These are phyloP conservation scores for Globisporangium middletonii DNA, from an alignment of 352 stramenopile genomes.

Conservation along the genomic window DNA sequence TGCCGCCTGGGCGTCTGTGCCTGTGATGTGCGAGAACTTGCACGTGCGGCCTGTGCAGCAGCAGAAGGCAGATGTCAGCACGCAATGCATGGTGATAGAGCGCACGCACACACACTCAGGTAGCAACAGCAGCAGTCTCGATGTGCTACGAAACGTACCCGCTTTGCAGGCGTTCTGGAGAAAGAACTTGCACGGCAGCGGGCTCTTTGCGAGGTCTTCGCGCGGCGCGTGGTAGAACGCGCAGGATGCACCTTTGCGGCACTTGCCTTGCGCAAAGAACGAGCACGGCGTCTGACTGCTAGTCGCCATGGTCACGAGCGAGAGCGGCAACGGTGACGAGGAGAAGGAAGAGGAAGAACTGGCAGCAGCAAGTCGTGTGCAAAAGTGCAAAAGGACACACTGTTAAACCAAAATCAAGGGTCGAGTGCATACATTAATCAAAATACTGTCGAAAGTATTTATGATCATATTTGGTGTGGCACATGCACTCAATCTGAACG, in stretches of 20 bases:
- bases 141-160: conserved; percentile 7
- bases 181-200: conserved; percentile 68
- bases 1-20: conserved; percentile 14
- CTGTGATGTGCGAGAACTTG: conserved; percentile 52
- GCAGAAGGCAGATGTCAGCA: too few species aligned
- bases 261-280: conserved; percentile 69
- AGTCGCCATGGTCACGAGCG: not conserved
- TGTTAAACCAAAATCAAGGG: too few species aligned
- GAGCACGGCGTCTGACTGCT: conserved; percentile 23
- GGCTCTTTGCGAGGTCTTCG: conserved; percentile 29
- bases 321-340: too few species aligned
- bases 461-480: too few species aligned
- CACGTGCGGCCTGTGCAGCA: conserved; percentile 48
- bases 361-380: too few species aligned
- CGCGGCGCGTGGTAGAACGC: conserved; percentile 54
- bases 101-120: not conserved
- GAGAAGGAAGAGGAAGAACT: too few species aligned
- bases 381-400: too few species aligned
- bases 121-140: not conserved
- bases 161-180: conserved; percentile 56
- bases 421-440: too few species aligned
- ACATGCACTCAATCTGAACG: too few species aligned
- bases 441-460: too few species aligned
- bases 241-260: conserved; percentile 55
- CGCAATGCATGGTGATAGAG: too few species aligned